Percentiles rank a stretch among this genome's conserved stretches.
Conservation (phyloP, 2,329 filamentous ascomycete species). For the Penicillium digitatum region DNA sequence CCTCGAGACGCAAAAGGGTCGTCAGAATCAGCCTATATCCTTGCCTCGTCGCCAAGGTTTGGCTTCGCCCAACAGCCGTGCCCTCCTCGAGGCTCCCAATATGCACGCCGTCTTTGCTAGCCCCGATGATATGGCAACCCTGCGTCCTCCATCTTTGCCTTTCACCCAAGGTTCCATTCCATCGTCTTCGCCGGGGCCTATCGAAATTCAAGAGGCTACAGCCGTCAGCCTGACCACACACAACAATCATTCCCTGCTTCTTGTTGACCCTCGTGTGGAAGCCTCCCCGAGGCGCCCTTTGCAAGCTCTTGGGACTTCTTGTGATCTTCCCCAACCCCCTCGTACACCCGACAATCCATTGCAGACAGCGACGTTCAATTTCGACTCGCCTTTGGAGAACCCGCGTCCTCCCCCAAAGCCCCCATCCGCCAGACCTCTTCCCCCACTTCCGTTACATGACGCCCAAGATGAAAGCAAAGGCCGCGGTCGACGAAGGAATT, state of each 20-base stretch:
- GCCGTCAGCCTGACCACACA: slow-evolving; percentile 60
- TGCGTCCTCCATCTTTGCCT: slow-evolving; percentile 48
- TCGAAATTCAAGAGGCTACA: slow-evolving; percentile 60
- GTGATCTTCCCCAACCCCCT: slow-evolving; percentile 14
- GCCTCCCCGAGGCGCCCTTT: slow-evolving; percentile 31
- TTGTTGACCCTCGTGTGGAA: slow-evolving; percentile 54
- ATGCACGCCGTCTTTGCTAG: slow-evolving; percentile 37
- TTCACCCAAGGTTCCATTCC: slow-evolving; percentile 48
- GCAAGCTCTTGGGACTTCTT: slow-evolving; percentile 20
- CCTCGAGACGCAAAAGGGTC: slow-evolving; percentile 20
- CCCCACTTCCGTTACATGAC: slow-evolving; percentile 49
- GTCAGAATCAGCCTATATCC: slow-evolving; percentile 18
- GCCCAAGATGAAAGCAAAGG: slow-evolving; percentile 20
- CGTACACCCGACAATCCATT: slow-evolving; percentile 27
- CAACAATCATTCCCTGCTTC: slow-evolving; percentile 59
- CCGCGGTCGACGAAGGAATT: slow-evolving; percentile 33
- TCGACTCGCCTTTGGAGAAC: slow-evolving; percentile 58
- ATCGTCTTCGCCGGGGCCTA: slow-evolving; percentile 48
- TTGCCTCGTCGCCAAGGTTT: slow-evolving; percentile 23
- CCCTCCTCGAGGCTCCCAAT: slow-evolving; percentile 29
- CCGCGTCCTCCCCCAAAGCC: slow-evolving; percentile 56
- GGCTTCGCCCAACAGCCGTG: slow-evolving; percentile 12
- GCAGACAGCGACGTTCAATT: slow-evolving; percentile 19
- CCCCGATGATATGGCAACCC: slow-evolving; percentile 40
- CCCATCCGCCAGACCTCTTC: slow-evolving; percentile 54